Evolutionary conservation across 352 stramenopile species (phyloP), one percentile per base, ranked within the genome.

Genomic region (Phytophthora palmivora): DNA sequence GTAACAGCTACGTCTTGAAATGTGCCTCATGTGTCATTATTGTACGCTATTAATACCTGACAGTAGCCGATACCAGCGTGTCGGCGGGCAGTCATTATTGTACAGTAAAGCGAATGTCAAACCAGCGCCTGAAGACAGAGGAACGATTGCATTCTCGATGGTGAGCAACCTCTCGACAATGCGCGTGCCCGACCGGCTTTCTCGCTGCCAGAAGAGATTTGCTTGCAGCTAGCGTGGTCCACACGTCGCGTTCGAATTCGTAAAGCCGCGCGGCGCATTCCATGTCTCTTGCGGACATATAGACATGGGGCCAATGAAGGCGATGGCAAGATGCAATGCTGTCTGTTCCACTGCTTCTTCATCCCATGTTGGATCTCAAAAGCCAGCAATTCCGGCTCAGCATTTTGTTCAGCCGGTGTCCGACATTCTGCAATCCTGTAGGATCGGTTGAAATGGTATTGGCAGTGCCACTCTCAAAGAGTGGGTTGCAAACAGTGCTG

Each of bases 211-310:
- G 34, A 57, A 43, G 26, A 56, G 56, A 64, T 64, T 64, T 64
- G 37, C 47, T 50, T 33, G 24, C 15, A 12, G 46, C 11, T 44
- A 21, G 8, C 24, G 45, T 57, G 55, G 55, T 49, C 56, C 56
- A 58, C 56, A 63, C 56, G 56, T 43, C 45, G 37, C 43, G 32
- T n/a, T 48, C 44, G 6, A 18, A 42, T 44, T 21, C 28, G 11
- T 58, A 65, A 59, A 65, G 39, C 57, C 47, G 39, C 28, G 44
- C 56, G 21, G 30, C 21, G 30, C 11, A 36, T 39, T 43, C 7
- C 43, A 28, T 63, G 26, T 65, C 47, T 65, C 24, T 57, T 30
- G 39, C 56, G 30, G 46, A 15, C 46, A 64, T 39, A 58, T 46
- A 64, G 56, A 58, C 56, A 51, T 58, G 56, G 46, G 45, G 2